These are phyloP conservation scores for Laetiporus sulphureus DNA, from an alignment of 1,284 basidiomycete genomes.

Conservation along the genomic window DNA sequence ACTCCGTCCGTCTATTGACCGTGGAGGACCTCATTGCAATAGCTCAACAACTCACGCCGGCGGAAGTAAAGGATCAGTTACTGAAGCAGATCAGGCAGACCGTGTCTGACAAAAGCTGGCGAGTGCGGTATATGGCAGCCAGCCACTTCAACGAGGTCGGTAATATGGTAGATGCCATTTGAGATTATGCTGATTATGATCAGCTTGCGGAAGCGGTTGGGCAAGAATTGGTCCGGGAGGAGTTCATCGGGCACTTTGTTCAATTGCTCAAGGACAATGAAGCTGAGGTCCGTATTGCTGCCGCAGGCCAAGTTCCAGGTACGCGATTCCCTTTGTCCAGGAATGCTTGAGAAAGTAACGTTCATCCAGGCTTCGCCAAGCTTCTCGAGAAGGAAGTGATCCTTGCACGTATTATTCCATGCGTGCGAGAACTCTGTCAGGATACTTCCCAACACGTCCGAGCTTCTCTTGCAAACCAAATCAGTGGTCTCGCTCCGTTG, in stretches of 20 bases:
- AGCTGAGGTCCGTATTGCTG: conserved; percentile 96
- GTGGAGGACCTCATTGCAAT: conserved; percentile 96
- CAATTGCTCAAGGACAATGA: conserved; percentile 97
- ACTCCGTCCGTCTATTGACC: conserved; percentile 94
- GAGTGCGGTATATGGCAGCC: conserved; percentile 98
- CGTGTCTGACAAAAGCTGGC: conserved; percentile 96
- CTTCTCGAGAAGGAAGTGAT: conserved; percentile 93
- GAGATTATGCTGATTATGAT: conserved; percentile 4
- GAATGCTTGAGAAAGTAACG: neutral
- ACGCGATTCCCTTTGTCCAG: conserved; percentile 15
- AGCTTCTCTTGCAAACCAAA: conserved; percentile 93
- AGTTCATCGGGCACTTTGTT: conserved; percentile 91
- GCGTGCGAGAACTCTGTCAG: conserved; percentile 90
- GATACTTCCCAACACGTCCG: conserved; percentile 97
- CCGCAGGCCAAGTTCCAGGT: conserved; percentile 96
- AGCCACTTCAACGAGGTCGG: conserved; percentile 93
- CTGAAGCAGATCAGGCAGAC: conserved; percentile 84
- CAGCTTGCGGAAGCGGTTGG: conserved; percentile 92
- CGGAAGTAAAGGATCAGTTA: conserved; percentile 89
- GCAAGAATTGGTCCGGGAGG: conserved; percentile 87
- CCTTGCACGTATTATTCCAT: conserved; percentile 91
- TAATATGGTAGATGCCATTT: conserved; percentile 7
- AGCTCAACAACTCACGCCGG: conserved; percentile 76
- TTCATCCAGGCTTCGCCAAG: conserved; percentile 85
- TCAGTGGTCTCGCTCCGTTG: conserved; percentile 95